phyloP scores from a whole-genome alignment of 1,139 yeast genomes.

The Candida glucosophila region DNA sequence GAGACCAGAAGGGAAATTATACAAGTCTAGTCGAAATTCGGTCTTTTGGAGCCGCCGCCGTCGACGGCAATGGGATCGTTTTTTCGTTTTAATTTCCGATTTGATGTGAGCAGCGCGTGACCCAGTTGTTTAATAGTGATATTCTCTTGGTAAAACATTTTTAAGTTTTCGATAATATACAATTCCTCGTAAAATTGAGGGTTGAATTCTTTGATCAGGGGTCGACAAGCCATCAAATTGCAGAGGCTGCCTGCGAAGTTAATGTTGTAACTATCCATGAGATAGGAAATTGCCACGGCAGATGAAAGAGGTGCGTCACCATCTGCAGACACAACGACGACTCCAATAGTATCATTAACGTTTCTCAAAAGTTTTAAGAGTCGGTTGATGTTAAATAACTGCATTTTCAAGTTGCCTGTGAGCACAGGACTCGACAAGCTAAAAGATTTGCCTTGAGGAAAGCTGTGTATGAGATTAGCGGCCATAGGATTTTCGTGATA shows the following conservation, averaged over 20 bases:
- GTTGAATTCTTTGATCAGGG: slow-evolving; percentile 17
- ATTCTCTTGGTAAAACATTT: slow-evolving; percentile 31
- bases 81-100: slow-evolving; percentile 25
- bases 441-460: slow-evolving; percentile 20
- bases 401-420: slow-evolving; percentile 29
- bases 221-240: slow-evolving; percentile 10
- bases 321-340: slow-evolving; percentile 29
- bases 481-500: slow-evolving; percentile 25
- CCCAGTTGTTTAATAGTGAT: slow-evolving; percentile 18
- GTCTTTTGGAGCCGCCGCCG: slow-evolving; percentile 3
- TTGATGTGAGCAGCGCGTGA: slow-evolving; percentile 22
- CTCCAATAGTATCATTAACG: slow-evolving; percentile 25
- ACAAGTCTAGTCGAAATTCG: no score
- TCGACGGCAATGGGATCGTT: slow-evolving; percentile 7
- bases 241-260: slow-evolving; percentile 23
- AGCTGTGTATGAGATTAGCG: slow-evolving; percentile 19
- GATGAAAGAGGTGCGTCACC: slow-evolving; percentile 22
- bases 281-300: slow-evolving; percentile 27
- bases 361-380: slow-evolving; percentile 27
- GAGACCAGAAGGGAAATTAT: neutral
- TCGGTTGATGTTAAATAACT: slow-evolving; percentile 31
- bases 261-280: slow-evolving; percentile 36
- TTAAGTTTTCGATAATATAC: slow-evolving; percentile 30
- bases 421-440: slow-evolving; percentile 28
- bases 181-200: slow-evolving; percentile 34